A percentile compares a stretch with the other conserved stretches of the same genome.
Conservation (phyloP, 1,284 basidiomycete genomes). For the Wolfiporia cocos region DNA sequence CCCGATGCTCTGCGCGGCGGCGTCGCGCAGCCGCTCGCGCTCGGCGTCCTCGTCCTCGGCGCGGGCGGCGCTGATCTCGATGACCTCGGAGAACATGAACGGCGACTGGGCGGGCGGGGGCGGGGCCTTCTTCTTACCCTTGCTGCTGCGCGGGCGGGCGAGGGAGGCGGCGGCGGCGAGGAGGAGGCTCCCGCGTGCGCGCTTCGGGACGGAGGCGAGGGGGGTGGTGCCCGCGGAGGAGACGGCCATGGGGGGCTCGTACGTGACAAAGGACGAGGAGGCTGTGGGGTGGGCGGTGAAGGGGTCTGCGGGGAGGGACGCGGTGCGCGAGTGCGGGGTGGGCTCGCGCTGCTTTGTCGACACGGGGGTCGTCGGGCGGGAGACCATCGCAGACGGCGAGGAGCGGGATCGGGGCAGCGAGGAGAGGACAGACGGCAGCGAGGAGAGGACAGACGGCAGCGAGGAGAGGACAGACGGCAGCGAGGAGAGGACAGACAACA, state of each 20-base stretch:
- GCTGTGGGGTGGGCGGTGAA: constrained; percentile 25
- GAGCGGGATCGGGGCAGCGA: too few relatives aligned
- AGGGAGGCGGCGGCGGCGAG: constrained; percentile 20
- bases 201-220: constrained; percentile 14
- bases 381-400: too few relatives aligned
- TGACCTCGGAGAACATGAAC: constrained; percentile 56
- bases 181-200: constrained; percentile 17
- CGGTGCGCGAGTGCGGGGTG: constrained; percentile 1
- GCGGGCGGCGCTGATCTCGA: constrained; percentile 58
- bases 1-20: constrained; percentile 70
- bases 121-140: constrained; percentile 33
- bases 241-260: constrained; percentile 15
- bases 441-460: too few relatives aligned
- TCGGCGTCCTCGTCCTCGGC: constrained; percentile 61
- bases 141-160: constrained; percentile 33
- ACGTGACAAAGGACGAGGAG: constrained; percentile 24
- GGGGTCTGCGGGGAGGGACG: constrained; percentile 5
- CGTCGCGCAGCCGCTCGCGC: constrained; percentile 62
- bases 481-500: too few relatives aligned
- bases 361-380: too few relatives aligned
- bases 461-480: too few relatives aligned
- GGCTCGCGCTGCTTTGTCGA: too few relatives aligned
- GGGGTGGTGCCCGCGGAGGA: constrained; percentile 10
- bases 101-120: constrained; percentile 19
- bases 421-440: too few relatives aligned